phyloP scores from a whole-genome alignment of 257 asterid species.

The Schizonepeta tenuifolia region DNA sequence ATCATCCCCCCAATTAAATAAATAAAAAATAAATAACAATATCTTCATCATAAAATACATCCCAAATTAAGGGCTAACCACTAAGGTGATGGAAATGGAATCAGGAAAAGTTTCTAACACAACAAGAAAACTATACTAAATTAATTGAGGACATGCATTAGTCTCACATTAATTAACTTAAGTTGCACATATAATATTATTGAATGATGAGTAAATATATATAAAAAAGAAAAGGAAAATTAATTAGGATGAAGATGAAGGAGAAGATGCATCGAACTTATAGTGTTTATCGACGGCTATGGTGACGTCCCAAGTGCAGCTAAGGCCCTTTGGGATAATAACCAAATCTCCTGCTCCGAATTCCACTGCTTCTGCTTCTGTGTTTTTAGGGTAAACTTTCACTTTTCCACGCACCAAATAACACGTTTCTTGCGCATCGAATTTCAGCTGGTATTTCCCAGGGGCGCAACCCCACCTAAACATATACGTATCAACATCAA shows the following conservation, averaged over 20 bases:
- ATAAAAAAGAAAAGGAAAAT: neutral
- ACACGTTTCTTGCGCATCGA: constrained; percentile 79
- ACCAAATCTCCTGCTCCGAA: constrained; percentile 94
- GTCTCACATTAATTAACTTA: neutral
- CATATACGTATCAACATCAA: too few species aligned
- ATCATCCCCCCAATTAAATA: too few species aligned
- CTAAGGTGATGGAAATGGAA: neutral
- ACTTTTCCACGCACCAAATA: constrained; percentile 77
- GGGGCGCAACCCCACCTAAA: constrained; percentile 88
- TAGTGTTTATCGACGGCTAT: constrained; percentile 81
- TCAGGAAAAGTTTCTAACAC: neutral
- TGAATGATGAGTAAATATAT: too few species aligned
- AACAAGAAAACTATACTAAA: neutral
- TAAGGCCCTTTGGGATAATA: constrained; percentile 73
- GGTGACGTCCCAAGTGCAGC: constrained; percentile 94
- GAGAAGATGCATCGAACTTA: constrained; percentile 61
- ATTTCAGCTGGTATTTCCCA: constrained; percentile 81
- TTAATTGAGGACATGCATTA: neutral
- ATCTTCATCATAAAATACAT: neutral
- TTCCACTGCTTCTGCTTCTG: constrained; percentile 56
- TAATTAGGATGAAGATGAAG: neutral
- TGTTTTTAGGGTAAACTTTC: constrained; percentile 65
- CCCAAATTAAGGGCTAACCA: neutral
- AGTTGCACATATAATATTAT: too few species aligned
- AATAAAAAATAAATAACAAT: neutral